Conservation (phyloP, 192 early-diverging fungal species). For the Backusella parvicylindrica region DNA sequence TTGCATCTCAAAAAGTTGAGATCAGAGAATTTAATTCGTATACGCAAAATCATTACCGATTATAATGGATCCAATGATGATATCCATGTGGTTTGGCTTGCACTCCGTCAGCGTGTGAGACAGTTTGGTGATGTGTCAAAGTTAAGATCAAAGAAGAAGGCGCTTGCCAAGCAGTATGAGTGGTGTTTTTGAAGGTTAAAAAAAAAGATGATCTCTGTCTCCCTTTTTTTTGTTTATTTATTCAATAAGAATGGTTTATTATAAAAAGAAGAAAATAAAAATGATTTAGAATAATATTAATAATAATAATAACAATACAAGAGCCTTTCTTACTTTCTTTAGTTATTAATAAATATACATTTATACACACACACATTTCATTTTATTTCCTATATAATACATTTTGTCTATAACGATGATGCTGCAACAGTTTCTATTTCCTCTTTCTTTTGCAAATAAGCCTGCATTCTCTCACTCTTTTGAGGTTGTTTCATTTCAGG, state of each 20-base stretch:
- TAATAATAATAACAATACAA: not conserved
- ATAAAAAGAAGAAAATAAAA: not conserved
- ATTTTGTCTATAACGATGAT: not conserved
- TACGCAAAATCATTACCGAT: slow-evolving; percentile 12
- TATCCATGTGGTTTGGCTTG: slow-evolving; percentile 21
- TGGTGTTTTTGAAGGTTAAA: slow-evolving; percentile 33
- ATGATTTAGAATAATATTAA: not conserved
- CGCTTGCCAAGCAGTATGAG: slow-evolving; percentile 25
- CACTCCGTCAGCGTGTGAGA: slow-evolving; percentile 17
- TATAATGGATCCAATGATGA: slow-evolving; percentile 16
- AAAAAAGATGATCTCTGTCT: not conserved
- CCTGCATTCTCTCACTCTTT: not conserved
- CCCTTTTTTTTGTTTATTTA: not conserved
- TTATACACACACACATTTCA: too few relatives aligned
- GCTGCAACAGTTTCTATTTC: not conserved
- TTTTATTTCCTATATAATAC: not conserved
- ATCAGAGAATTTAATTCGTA: slow-evolving; percentile 1
- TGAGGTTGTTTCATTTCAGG: not conserved
- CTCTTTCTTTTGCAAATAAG: not conserved
- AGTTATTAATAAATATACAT: not conserved
- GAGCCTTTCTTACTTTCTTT: not conserved
- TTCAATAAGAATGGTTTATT: not conserved
- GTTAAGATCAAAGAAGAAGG: not conserved
- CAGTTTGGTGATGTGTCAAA: slow-evolving; percentile 13
- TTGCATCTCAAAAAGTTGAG: slow-evolving; percentile 27